Evolutionary conservation across 2,329 filamentous ascomycete species (phyloP), one percentile per base, ranked within the genome.

Genomic region (Arthrobotrys conoides): DNA sequence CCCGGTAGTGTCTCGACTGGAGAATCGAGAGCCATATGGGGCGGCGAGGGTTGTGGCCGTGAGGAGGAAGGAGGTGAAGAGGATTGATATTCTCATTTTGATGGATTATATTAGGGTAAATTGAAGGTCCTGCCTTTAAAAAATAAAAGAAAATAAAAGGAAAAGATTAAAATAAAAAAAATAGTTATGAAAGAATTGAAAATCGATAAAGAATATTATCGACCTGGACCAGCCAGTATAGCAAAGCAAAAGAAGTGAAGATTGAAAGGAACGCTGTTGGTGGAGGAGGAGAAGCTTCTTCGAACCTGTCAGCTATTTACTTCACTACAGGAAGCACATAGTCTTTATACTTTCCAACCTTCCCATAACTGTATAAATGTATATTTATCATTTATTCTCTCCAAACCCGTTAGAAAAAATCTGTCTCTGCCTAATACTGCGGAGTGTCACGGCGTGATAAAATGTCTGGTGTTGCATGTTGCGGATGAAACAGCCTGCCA

Each of bases 121-220:
- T 10, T 27, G n/a, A 49, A 73, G 59, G 63, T 5, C 70, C 70
- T 59, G 70, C 70, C 70, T 67, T 67, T 16, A 24, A 67, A 33
- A 49, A 51, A 24, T 10, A 24, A 51, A 14, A 51, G 1, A 18
- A 64, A 64, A 12, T 14, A 44, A 18, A 46, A 61, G 16, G 9
- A 24, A 8, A 27, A 44, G 24, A 44, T 41, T n/a, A 30, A 30
- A 30, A 30, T 30, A 30, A 30, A 30, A 30, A 3, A 30, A 30
- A 30, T 30, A 6, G 3, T 30, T 1, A 48, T 3, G 44, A 48
- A 12, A 36, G 33, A 36, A 36, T 12, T 36, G 5, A 67, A 67
- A 61, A 73, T 67, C 33, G 70, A 67, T 55, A 65, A 73, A 33
- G 18, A 36, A 63, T 57, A 73, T 73, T 30, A 73, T 73, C 70